These are phyloP conservation scores for Pseudoperonospora humuli DNA, from an alignment of 352 stramenopile genomes.

Conservation along the genomic window DNA sequence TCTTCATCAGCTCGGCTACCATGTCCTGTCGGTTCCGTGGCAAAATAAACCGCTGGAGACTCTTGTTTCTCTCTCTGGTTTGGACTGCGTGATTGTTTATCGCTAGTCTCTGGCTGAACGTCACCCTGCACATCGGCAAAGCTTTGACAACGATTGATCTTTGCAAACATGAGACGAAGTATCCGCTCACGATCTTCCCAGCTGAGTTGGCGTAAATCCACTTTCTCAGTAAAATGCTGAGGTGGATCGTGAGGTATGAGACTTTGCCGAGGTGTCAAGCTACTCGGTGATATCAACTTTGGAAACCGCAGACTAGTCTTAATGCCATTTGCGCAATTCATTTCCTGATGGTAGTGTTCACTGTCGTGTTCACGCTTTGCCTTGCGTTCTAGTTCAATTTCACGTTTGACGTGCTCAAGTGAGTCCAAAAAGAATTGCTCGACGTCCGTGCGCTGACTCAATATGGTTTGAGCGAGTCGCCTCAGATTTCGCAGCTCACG, in stretches of 20 bases:
- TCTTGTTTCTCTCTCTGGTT: conserved; percentile 14
- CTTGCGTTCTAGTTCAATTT: too few relatives aligned
- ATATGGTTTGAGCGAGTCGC: conserved; percentile 83
- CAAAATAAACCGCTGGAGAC: conserved; percentile 40
- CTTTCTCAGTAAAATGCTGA: conserved; percentile 53
- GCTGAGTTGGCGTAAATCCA: conserved; percentile 83
- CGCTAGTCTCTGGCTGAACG: conserved; percentile 3
- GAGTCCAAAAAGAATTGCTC: conserved; percentile 91
- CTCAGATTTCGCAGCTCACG: conserved; percentile 88
- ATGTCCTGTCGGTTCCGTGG: conserved; percentile 32
- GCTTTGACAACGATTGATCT: conserved; percentile 85
- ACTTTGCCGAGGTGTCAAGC: conserved; percentile 1
- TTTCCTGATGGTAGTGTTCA: too few relatives aligned
- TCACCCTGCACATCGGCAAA: conserved; percentile 25
- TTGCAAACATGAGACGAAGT: conserved; percentile 89
- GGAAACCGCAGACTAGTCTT: too few relatives aligned
- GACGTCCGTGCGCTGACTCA: conserved; percentile 87
- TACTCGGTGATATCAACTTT: too few relatives aligned
- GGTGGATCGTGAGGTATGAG: conserved; percentile 1
- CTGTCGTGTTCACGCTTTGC: too few relatives aligned
- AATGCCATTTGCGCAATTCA: too few relatives aligned
- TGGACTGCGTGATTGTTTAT: too few relatives aligned
- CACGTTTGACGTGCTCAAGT: too few relatives aligned
- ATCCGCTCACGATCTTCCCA: conserved; percentile 90
- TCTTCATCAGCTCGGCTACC: conserved; percentile 6